A percentile compares a stretch with the other conserved stretches of the same genome.
Evolutionary conservation across 177 flowering plant genomes (phyloP).

Genomic region (Telopea speciosissima): DNA sequence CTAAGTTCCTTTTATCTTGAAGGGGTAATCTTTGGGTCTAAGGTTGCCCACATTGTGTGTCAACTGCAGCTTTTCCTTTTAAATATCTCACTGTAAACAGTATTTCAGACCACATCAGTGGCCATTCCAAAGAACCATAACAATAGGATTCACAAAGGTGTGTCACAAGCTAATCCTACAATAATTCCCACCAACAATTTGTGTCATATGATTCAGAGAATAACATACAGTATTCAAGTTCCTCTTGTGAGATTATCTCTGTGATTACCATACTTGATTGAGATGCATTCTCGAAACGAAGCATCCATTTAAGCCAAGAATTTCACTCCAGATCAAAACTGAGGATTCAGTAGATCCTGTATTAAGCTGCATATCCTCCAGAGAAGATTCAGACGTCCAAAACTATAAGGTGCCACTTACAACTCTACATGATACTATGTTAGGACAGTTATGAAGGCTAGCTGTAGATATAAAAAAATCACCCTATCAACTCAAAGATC

Average conservation of each 20-base stretch:
- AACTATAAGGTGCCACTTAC: conserved; percentile 8
- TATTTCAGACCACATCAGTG: conserved; percentile 41
- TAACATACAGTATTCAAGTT: conserved; percentile 13
- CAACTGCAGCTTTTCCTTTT: conserved; percentile 2
- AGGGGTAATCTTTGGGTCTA: no score
- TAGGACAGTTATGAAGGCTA: conserved; percentile 7
- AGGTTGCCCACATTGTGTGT: background rate
- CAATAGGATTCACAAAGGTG: conserved; percentile 31
- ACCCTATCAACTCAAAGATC: conserved; percentile 13
- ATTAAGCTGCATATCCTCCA: conserved; percentile 1
- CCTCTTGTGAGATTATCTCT: conserved; percentile 20
- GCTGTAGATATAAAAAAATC: conserved; percentile 14
- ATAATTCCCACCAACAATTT: conserved; percentile 34
- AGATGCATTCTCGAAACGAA: conserved; percentile 3
- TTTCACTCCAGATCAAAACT: conserved; percentile 8
- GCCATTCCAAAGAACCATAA: conserved; percentile 17
- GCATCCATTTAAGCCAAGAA: conserved; percentile 4
- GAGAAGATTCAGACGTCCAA: conserved; percentile 6
- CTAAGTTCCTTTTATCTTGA: no score
- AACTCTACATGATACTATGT: conserved; percentile 4
- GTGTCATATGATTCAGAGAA: conserved; percentile 20
- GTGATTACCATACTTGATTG: no score
- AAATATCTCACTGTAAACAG: conserved; percentile 10
- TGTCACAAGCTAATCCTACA: conserved; percentile 48
- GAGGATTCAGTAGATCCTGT: conserved; percentile 12